Evolutionary conservation across 495 filamentous ascomycete genomes (phyloP).

Genomic region (Talaromyces proteolyticus): DNA sequence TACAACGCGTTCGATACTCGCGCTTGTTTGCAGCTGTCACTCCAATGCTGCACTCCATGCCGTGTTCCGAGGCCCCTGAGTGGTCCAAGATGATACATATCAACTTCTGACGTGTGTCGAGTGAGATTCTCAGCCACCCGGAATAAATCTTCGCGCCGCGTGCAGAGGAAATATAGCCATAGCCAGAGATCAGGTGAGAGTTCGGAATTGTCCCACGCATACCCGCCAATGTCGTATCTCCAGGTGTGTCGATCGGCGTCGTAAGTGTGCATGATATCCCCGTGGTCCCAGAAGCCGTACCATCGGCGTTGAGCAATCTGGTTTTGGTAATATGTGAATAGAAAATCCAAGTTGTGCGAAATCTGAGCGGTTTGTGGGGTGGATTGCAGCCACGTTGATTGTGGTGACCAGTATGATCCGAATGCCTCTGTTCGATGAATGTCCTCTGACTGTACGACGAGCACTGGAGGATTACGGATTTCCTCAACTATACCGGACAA

Average conservation of each 20-base stretch:
- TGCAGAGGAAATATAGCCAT: slow-evolving; percentile 46
- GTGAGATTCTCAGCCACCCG: slow-evolving; percentile 42
- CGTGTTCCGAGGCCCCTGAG: slow-evolving; percentile 44
- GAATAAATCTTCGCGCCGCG: slow-evolving; percentile 36
- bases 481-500: slow-evolving; percentile 22
- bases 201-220: slow-evolving; percentile 50
- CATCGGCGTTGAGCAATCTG: slow-evolving; percentile 39
- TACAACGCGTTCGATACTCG: slow-evolving; percentile 41
- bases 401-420: slow-evolving; percentile 34
- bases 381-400: slow-evolving; percentile 3
- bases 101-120: slow-evolving; percentile 43
- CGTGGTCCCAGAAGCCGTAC: slow-evolving; percentile 49
- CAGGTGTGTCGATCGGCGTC: slow-evolving; percentile 42
- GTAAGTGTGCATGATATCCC: slow-evolving; percentile 47
- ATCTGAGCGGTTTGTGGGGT: slow-evolving; percentile 17
- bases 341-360: slow-evolving; percentile 33
- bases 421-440: slow-evolving; percentile 33
- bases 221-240: slow-evolving; percentile 47
- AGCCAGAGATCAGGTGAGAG: slow-evolving; percentile 46
- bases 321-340: slow-evolving; percentile 37
- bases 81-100: slow-evolving; percentile 40
- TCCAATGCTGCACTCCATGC: slow-evolving; percentile 47
- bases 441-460: slow-evolving; percentile 28
- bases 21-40: slow-evolving; percentile 44
- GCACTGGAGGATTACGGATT: slow-evolving; percentile 29